These are phyloP conservation scores for Corylus heterophylla DNA, from an alignment of 306 rosid species.

Conservation along the genomic window DNA sequence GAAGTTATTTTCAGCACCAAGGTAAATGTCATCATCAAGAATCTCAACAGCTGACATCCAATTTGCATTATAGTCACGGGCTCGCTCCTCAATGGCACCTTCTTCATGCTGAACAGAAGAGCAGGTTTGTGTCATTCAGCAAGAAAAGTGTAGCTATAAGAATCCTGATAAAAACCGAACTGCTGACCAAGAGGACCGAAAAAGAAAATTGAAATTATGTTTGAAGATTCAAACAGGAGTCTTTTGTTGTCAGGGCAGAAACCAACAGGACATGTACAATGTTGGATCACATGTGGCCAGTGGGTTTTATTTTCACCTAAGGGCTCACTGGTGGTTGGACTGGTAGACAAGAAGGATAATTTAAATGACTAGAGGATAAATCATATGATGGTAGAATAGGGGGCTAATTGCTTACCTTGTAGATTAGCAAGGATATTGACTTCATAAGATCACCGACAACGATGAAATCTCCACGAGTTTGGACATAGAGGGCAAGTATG, in stretches of 20 bases:
- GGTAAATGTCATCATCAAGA: constrained; percentile 90
- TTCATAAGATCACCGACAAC: background rate
- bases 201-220: background rate
- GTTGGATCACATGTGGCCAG: background rate
- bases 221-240: background rate
- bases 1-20: constrained; percentile 81
- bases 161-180: background rate
- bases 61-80: constrained; percentile 93
- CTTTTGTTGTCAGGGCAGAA: background rate
- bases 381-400: background rate
- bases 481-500: constrained; percentile 93
- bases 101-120: constrained; percentile 78
- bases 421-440: constrained; percentile 43
- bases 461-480: constrained; percentile 91
- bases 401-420: constrained; percentile 63
- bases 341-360: background rate
- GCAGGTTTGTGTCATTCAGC: background rate
- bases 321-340: background rate
- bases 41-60: constrained; percentile 99
- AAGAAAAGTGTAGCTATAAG: background rate
- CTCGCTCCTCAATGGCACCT: constrained; percentile 98
- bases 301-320: background rate
- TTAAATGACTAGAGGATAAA: background rate
- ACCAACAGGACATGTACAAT: background rate
- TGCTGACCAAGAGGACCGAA: background rate